Conservation (phyloP, 192 early-diverging fungal species). For the Pilobolus umbonatus region DNA sequence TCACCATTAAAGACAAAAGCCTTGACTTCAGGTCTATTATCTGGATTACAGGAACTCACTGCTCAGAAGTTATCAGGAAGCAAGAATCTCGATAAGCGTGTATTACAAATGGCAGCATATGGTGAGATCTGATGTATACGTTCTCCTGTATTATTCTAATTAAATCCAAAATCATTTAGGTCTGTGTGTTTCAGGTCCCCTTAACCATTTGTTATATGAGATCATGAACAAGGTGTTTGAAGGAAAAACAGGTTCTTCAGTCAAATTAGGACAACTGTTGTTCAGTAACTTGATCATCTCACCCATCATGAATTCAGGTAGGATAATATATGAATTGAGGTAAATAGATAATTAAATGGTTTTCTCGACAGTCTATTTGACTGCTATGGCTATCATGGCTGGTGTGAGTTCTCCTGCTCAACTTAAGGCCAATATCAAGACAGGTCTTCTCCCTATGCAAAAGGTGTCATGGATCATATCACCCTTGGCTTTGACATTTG, state of each 20-base stretch:
- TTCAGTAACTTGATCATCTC: conserved; percentile 74
- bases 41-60: conserved; percentile 74
- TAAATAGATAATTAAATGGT: background rate
- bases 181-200: conserved; percentile 73
- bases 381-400: conserved; percentile 78
- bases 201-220: conserved; percentile 79
- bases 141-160: background rate
- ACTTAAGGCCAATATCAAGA: conserved; percentile 50
- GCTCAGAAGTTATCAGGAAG: conserved; percentile 63
- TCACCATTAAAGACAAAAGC: conserved; percentile 81
- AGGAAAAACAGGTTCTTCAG: conserved; percentile 56
- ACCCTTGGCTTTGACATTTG: conserved; percentile 72
- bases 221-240: conserved; percentile 69
- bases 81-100: conserved; percentile 53
- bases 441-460: conserved; percentile 66
- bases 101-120: conserved; percentile 79
- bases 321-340: conserved; percentile 3
- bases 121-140: conserved; percentile 37
- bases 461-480: conserved; percentile 82
- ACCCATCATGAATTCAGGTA: conserved; percentile 83
- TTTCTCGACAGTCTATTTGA: conserved; percentile 60
- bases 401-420: conserved; percentile 55
- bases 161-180: no score
- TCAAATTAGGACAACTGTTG: conserved; percentile 69
- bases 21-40: conserved; percentile 66